Evolutionary conservation across 139 green algal species (phyloP), one percentile per base, ranked within the genome.

Genomic region (Chlorella sp.): DNA sequence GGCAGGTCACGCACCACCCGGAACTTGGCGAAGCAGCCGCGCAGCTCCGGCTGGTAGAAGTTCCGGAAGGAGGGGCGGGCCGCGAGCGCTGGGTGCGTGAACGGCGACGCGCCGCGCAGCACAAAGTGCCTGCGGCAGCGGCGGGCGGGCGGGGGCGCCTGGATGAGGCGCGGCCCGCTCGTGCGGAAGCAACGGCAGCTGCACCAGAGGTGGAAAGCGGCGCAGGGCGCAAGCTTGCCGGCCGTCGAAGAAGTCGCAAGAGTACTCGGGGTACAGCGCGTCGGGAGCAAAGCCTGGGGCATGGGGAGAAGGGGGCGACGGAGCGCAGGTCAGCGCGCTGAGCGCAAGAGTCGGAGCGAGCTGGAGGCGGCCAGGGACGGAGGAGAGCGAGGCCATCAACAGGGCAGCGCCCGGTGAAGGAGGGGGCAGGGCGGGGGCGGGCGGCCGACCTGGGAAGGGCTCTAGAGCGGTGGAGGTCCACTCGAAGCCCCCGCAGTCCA

Each of bases 201-300:
- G n/a, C n/a, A n/a, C n/a, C n/a, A n/a, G n/a, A n/a, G n/a, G n/a
- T n/a, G n/a, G n/a, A n/a, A n/a, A n/a, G 48, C 8, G 48, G 19
- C 51, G 1, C 14, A 23, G 25, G 31, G 31, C 8, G 14, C 51
- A 2, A 8, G 17, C 14, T 5, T 33, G 5, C 3, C 65, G 46
- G 33, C 62, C 82, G 42, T 93, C 87, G 40, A 92, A 92, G 43
- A 92, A 92, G 71, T 92, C 88, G 40, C 73, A 36, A 14, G 72
- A 84, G 73, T 91, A 92, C 46, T 92, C 79, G 40, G 76, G 75
- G 77, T 92, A 92, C 19, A 75, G 74, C 9, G 73, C 53, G 60
- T 87, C 86, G 23, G 83, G 29, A 4, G 67, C 21, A 35, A 89
- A 92, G 9, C 88, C 88, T 76, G 58, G n/a, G 36, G n/a, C n/a